Evolutionary conservation across 1,284 basidiomycete species (phyloP), one percentile per base, ranked within the genome.

Genomic region (Cystobasidiaceae sp.): DNA sequence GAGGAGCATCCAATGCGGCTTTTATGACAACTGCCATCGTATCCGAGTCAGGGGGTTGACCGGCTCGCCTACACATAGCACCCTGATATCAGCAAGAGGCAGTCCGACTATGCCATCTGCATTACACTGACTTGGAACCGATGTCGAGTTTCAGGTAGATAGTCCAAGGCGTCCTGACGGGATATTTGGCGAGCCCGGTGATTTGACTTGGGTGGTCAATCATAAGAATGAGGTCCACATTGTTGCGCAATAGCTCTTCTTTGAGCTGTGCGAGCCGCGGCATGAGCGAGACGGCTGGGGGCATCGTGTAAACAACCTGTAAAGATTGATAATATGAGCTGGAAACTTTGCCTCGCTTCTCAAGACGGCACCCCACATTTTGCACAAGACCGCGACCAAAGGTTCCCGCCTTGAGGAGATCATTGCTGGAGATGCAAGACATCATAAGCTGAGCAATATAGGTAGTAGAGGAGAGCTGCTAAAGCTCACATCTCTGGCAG

Each of bases 111-210:
- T 9, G 32, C 6, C 7, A 30, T 44, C 9, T 9, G 23, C 59
- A n/a, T 33, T 45, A 28, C 37, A 77, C 85, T 72, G 77, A 89
- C 87, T 85, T 84, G 70, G 84, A 83, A 30, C 87, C 89, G 13
- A 84, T 84, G 70, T 92, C 88, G 45, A 92, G 81, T 74, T 92
- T 92, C 68, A 92, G 81, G 74, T 91, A 92, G 0, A 82, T 82
- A 19, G 84, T 85, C 89, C 89, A 91, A 57, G 49, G 46, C 33
- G 75, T 78, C 5, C 17, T 70, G 74, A 34, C 73, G 70, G 71
- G 79, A 77, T 25, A 55, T 23, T 50, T 71, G 71, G 41, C 74
- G 28, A 93, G 75, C 55, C 82, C 82, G 45, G 78, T 77, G 46
- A 92, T 77, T 75, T 92, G 90, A 43, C 82, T 83, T 9, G 84